Percentiles rank a stretch among this genome's conserved stretches.
Conservation (phyloP, 2,329 filamentous ascomycete genomes). For the Scedosporium minutisporum region DNA sequence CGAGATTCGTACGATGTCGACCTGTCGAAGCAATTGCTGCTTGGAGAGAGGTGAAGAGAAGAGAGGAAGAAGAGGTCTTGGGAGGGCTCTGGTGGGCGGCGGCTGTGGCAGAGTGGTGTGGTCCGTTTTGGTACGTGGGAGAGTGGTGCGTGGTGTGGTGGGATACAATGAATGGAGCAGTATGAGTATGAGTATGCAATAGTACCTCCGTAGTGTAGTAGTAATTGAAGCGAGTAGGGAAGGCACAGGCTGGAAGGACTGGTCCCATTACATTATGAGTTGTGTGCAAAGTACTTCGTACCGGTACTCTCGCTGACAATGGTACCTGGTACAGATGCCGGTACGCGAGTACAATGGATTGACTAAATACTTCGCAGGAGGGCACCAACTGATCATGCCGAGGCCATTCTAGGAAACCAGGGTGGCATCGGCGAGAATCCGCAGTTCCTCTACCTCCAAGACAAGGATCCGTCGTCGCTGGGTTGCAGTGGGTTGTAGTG, state of each 20-base stretch:
- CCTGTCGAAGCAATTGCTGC: slow-evolving; percentile 6
- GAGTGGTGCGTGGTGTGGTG: neutral
- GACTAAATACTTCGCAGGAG: neutral
- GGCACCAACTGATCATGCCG: slow-evolving; percentile 2
- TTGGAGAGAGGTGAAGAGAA: slow-evolving; percentile 1
- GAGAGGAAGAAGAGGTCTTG: neutral
- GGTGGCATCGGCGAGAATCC: neutral
- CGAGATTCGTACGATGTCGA: slow-evolving; percentile 2
- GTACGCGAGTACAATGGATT: neutral
- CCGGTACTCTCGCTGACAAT: too few species aligned
- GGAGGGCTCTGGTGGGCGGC: neutral
- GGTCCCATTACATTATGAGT: too few species aligned
- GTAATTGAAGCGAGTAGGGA: too few species aligned
- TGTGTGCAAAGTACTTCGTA: too few species aligned
- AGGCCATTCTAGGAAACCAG: slow-evolving; percentile 3
- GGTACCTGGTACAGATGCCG: too few species aligned
- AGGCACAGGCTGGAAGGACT: too few species aligned
- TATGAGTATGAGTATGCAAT: neutral
- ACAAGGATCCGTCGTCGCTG: neutral
- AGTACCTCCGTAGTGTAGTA: too few species aligned
- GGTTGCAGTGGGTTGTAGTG: too few species aligned
- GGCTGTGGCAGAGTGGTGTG: slow-evolving; percentile 5
- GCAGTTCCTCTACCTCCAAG: neutral
- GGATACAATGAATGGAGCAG: neutral
- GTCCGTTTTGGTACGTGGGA: neutral